Base-by-base conservation (phyloP, 352 stramenopile species). In the Peronospora farinosa region DNA sequence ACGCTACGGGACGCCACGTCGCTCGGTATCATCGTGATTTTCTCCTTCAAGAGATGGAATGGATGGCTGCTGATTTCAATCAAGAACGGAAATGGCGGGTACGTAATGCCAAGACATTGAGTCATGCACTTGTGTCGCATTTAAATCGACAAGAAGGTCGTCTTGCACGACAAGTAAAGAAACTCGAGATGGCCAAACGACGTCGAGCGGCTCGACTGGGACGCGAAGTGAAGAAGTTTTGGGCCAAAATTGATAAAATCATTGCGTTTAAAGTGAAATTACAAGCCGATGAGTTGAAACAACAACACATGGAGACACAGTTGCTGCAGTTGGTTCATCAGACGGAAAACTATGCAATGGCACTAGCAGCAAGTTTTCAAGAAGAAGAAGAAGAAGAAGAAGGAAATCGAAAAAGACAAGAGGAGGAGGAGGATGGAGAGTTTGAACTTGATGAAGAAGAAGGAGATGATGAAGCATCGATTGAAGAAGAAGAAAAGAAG, bases 191-290 rank as follows among this genome's bases (percentile, higher is more conserved):
- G 2, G 43, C 46, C 1, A 65, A 65, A 16, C 68, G 79, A 0
- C 60, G 83, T 27, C 38, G 89, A 0, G 89, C 86, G 0, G 84
- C 74, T 0, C 79, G 80, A 40, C 78, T 98, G 0, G 82, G 76
- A 0, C 54, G 95, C 2, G 78, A 96, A 32, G 84, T 99, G 7
- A 86, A 92, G 42, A 84, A 88, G 25, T 98, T 97, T 46, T 99
- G 96, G 96, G 74, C 63, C 32, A 99, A 99, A 67, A 96, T 99
- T 52, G 96, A 99, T 78, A 95, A 97, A 55, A 86, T 99, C 42
- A 95, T 99, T 43, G 82, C 84, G 17, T 98, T 97, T 63, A 98
- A 98, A 69, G 91, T 98, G 65, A 97, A 97, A 57, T 48, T 97
- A 11, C 73, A 95, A 58, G 76, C 79, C 6, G 92, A 98, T 45